Base-by-base conservation (phyloP, 106 monocot genomes). In the Alisma plantagoaquatica region DNA sequence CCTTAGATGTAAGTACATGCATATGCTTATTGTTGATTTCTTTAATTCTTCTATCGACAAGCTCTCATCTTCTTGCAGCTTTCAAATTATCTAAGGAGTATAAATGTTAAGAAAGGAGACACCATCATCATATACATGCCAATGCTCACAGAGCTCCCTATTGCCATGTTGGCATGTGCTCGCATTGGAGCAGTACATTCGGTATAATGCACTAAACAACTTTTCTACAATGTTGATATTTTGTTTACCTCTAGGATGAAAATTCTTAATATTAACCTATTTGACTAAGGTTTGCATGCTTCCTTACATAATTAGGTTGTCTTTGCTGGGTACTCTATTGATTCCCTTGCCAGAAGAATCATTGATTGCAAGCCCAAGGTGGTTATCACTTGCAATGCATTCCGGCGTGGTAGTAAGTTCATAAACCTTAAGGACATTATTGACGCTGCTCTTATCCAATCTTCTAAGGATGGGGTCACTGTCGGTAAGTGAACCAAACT, bases 181-280 rank as follows among this genome's bases (percentile, higher is more conserved):
- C 84, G 96, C 28, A 96, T 96, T 56, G 96, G 96, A 22, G 96
- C 96, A 5, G 78, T 89, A 31, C 96, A 96, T 49, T 96, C 96
- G 64, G 96, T 96, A 82, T 47, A 43, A 16, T 51, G 50, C 33
- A 18, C n/a, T n/a, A n/a, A n/a, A n/a, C n/a, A n/a, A n/a, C n/a
- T n/a, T n/a, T n/a, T n/a, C n/a, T n/a, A n/a, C n/a, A n/a, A n/a
- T n/a, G n/a, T n/a, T n/a, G n/a, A n/a, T n/a, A n/a, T n/a, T n/a
- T n/a, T n/a, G n/a, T n/a, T n/a, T n/a, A n/a, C n/a, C n/a, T n/a
- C n/a, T n/a, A n/a, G n/a, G n/a, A n/a, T n/a, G n/a, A n/a, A n/a
- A n/a, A n/a, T n/a, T n/a, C n/a, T n/a, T n/a, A n/a, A n/a, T n/a
- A n/a, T n/a, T n/a, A n/a, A n/a, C n/a, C n/a, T n/a, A n/a, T n/a